Evolutionary conservation across 1,139 yeast genomes (phyloP), one percentile per base, ranked within the genome.

Genomic region (Starmera stellimalicola): DNA sequence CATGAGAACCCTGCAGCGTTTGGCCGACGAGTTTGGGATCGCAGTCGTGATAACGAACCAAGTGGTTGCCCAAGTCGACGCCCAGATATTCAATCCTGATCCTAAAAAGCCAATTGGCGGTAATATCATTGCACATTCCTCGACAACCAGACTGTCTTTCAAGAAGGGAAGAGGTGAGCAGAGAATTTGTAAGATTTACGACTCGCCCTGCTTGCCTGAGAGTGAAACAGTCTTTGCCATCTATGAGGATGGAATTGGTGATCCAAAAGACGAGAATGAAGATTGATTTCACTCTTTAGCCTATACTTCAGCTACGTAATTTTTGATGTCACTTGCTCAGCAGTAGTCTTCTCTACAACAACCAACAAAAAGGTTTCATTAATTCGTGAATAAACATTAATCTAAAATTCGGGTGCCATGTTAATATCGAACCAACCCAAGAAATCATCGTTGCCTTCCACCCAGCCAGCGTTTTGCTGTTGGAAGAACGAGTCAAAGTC

Each of bases 61-160:
- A 59, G 99, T 91, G 20, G 96, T 87, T 7, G 96, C 98, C 3
- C 96, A 88, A 57, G 98, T 93, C 16, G 99, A 91, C 55, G 78
- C 76, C 49, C 73, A 81, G 42, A 70, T 78, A 70, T 88, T 79
- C 57, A 85, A 87, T 48, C 94, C 95, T 1, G 98, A 91, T 55
- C 97, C 98, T n/a, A 93, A 93, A 58, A 93, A 93, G 57, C 98
- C 99, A 9, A 91, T 93, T 48, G 99, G 99, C 38, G 99, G 99
- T 50, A 91, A 93, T 52, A 91, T 93, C 48, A 80, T 93, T 58
- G 98, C 98, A 2, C 99, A 93, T 56, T 79, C 95, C 16, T 85
- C 96, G 4, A 91, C 97, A 8, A 91, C 98, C 2, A 71, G 97
- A 48, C 69, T 91, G 41, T 81, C 85, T 32, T 77, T 91, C 55